Conservation (phyloP, 2,329 filamentous ascomycete genomes). For the Neofusicoccum laricinum region DNA sequence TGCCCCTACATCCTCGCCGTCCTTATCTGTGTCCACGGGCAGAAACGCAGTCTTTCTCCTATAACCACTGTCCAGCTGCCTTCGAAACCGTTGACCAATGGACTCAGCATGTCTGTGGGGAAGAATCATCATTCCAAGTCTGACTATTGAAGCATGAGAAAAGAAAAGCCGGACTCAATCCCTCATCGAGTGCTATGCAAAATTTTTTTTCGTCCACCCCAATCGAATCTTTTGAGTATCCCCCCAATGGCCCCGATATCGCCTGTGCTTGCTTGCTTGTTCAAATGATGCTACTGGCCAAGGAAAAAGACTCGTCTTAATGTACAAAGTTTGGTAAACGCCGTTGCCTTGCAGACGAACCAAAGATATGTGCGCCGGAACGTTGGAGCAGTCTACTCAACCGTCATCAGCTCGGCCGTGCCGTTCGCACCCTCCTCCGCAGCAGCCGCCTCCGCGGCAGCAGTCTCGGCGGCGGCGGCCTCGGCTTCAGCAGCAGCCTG, state of each 20-base stretch:
- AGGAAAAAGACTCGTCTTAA: not conserved
- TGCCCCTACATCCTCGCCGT: no score
- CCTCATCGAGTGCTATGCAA: no score
- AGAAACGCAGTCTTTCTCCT: no score
- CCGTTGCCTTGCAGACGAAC: not conserved
- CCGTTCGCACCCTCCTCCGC: not conserved
- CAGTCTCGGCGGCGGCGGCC: not conserved
- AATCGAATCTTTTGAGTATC: no score
- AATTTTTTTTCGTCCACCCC: no score
- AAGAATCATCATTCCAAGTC: no score
- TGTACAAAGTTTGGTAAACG: not conserved
- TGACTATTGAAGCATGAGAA: no score
- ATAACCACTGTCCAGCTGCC: no score
- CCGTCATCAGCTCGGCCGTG: not conserved
- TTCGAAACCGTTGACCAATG: no score
- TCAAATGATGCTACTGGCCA: not conserved
- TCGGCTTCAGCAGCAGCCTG: conserved; percentile 3
- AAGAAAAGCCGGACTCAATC: no score
- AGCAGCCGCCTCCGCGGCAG: not conserved
- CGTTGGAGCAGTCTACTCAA: not conserved
- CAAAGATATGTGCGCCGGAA: not conserved
- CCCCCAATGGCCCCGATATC: not conserved
- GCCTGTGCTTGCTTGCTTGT: not conserved
- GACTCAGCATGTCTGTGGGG: no score
- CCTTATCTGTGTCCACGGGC: no score